These are phyloP conservation scores for Fusarium luffae DNA, from an alignment of 2,329 filamentous ascomycete species.

Conservation along the genomic window DNA sequence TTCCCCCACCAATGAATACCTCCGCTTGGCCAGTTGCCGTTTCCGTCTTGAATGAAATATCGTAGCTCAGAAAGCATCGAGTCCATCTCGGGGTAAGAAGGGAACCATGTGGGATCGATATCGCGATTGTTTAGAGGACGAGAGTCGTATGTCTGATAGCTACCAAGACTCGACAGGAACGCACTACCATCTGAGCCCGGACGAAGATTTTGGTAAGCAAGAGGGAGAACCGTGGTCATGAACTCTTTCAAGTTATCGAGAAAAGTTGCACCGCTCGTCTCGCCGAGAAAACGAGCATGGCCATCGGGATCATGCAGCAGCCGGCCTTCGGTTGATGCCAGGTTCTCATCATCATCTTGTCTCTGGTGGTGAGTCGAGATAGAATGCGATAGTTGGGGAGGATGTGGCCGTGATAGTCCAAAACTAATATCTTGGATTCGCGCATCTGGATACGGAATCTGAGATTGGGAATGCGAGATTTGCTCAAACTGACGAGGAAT, in stretches of 20 bases:
- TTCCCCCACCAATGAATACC: conserved; percentile 63
- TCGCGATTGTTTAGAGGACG: conserved; percentile 52
- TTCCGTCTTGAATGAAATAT: conserved; percentile 59
- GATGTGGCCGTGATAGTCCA: conserved; percentile 14
- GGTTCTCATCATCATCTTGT: conserved; percentile 43
- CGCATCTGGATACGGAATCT: conserved; percentile 18
- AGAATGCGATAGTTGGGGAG: conserved; percentile 7
- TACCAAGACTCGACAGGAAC: conserved; percentile 57
- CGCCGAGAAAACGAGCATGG: conserved; percentile 59
- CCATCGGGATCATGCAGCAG: conserved; percentile 59
- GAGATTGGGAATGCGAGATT: conserved; percentile 6
- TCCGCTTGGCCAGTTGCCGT: conserved; percentile 55
- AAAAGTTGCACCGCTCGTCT: conserved; percentile 62
- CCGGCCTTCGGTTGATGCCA: conserved; percentile 51
- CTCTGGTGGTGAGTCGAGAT: conserved; percentile 10
- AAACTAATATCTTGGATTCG: conserved; percentile 19
- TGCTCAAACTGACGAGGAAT: conserved; percentile 28
- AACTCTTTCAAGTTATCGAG: conserved; percentile 62
- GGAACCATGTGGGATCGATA: conserved; percentile 56
- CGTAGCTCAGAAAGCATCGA: conserved; percentile 55
- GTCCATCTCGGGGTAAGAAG: conserved; percentile 51
- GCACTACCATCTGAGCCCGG: conserved; percentile 40
- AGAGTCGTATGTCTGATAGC: conserved; percentile 61
- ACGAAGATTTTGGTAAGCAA: conserved; percentile 45
- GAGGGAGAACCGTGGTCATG: conserved; percentile 54